Evolutionary conservation across 805 yeast genomes (phyloP).

Genomic region (Starmerella vitae): DNA sequence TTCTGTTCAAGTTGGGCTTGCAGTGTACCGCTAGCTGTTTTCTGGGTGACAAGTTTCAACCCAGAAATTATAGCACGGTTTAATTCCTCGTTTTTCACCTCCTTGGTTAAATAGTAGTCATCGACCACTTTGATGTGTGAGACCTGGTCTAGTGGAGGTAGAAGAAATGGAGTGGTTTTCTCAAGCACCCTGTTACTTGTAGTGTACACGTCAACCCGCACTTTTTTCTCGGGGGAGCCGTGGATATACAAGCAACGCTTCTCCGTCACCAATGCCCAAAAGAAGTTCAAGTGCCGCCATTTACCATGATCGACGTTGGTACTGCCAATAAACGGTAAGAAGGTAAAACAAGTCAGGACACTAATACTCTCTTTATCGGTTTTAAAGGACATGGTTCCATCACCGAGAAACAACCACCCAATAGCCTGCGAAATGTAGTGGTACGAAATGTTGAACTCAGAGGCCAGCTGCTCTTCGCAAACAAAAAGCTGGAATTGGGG

Average conservation of each 20-base stretch:
- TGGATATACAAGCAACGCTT: constrained; percentile 68
- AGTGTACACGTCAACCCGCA: constrained; percentile 33
- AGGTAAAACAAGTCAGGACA: constrained; percentile 44
- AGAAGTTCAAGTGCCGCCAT: constrained; percentile 74
- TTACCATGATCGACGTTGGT: constrained; percentile 29
- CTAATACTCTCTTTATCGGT: constrained; percentile 53
- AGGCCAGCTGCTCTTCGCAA: constrained; percentile 1
- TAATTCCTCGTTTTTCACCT: background rate
- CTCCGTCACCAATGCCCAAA: constrained; percentile 78
- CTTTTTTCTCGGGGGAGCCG: constrained; percentile 46
- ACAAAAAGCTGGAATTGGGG: constrained; percentile 11
- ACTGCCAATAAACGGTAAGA: constrained; percentile 12
- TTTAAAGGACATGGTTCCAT: constrained; percentile 77
- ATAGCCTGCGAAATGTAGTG: constrained; percentile 69
- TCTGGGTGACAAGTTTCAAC: background rate
- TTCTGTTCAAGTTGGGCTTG: constrained; percentile 1
- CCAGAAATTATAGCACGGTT: constrained; percentile 3
- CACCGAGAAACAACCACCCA: constrained; percentile 81
- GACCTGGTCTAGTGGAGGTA: constrained; percentile 10
- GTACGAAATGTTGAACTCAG: constrained; percentile 45
- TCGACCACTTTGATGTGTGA: constrained; percentile 3
- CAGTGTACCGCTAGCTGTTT: constrained; percentile 4
- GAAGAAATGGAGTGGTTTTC: constrained; percentile 5
- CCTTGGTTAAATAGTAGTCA: constrained; percentile 2
- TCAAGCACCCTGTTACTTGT: background rate